These are phyloP conservation scores for Candida sanyiensis DNA, from an alignment of 805 yeast genomes.

Conservation along the genomic window DNA sequence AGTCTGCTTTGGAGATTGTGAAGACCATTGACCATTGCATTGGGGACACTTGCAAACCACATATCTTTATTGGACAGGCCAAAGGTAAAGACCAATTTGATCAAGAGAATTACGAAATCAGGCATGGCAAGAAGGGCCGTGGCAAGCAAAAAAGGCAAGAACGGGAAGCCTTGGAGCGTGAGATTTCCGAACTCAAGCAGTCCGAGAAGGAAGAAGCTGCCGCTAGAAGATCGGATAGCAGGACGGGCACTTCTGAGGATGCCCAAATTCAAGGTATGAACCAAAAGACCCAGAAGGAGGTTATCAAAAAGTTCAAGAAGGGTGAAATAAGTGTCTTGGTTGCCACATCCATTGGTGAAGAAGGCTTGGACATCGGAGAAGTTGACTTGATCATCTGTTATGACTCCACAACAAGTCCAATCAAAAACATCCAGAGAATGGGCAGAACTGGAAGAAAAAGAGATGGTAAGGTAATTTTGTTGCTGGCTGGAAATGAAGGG, in stretches of 20 bases:
- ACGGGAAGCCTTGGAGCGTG: constrained; percentile 29
- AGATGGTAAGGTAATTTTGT: constrained; percentile 72
- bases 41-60: constrained; percentile 49
- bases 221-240: constrained; percentile 31
- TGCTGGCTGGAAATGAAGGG: constrained; percentile 75
- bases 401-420: constrained; percentile 91
- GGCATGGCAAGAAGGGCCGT: constrained; percentile 39
- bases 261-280: constrained; percentile 85
- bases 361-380: constrained; percentile 97
- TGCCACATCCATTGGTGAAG: constrained; percentile 97
- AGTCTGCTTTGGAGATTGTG: constrained; percentile 84
- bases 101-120: constrained; percentile 42
- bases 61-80: constrained; percentile 90
- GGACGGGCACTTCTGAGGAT: constrained; percentile 61
- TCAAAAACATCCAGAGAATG: constrained; percentile 90
- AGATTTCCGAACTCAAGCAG: constrained; percentile 28
- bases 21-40: constrained; percentile 45
- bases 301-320: constrained; percentile 63
- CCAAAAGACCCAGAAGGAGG: constrained; percentile 79
- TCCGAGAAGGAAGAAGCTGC: constrained; percentile 28
- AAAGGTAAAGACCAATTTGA: constrained; percentile 66
- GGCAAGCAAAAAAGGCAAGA: constrained; percentile 32
- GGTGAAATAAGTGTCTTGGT: constrained; percentile 78
- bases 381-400: constrained; percentile 91
- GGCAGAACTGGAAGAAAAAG: constrained; percentile 97